phyloP scores from a whole-genome alignment of 257 asterid genomes.

The Petunia secreta region DNA sequence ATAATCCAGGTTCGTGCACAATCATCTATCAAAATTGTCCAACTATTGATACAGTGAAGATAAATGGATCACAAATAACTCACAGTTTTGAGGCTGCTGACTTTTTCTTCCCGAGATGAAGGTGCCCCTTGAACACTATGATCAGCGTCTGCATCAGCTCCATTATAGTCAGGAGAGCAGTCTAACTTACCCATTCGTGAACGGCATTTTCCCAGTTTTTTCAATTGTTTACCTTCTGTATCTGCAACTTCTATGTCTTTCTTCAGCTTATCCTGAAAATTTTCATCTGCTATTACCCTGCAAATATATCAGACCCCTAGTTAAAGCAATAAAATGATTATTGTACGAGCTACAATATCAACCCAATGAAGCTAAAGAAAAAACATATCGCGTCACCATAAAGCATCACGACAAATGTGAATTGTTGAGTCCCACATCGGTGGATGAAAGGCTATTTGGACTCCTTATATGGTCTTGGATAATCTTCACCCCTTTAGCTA shows the following conservation, averaged over 20 bases:
- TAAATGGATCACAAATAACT: conserved; percentile 38
- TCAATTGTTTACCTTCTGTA: conserved; percentile 63
- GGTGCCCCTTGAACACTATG: conserved; percentile 77
- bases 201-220: conserved; percentile 67
- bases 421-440: not conserved
- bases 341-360: not conserved
- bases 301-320: conserved; percentile 27
- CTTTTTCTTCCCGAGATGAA: conserved; percentile 93
- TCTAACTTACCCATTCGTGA: conserved; percentile 65
- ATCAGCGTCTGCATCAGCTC: conserved; percentile 76
- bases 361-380: conserved; percentile 1
- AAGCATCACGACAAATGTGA: not conserved
- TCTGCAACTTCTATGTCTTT: conserved; percentile 71
- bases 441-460: not conserved
- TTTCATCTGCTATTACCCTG: conserved; percentile 50
- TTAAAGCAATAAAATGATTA: not conserved
- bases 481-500: not conserved
- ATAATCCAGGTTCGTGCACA: not conserved
- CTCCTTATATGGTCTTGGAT: not conserved
- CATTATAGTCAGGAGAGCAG: conserved; percentile 68
- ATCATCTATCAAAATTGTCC: conserved; percentile 1
- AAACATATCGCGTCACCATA: not conserved
- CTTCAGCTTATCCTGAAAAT: conserved; percentile 44
- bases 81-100: conserved; percentile 97
- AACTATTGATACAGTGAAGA: not conserved